Evolutionary conservation across 139 green algal species (phyloP), one percentile per base, ranked within the genome.

Genomic region (Tetradesmus obliquus): DNA sequence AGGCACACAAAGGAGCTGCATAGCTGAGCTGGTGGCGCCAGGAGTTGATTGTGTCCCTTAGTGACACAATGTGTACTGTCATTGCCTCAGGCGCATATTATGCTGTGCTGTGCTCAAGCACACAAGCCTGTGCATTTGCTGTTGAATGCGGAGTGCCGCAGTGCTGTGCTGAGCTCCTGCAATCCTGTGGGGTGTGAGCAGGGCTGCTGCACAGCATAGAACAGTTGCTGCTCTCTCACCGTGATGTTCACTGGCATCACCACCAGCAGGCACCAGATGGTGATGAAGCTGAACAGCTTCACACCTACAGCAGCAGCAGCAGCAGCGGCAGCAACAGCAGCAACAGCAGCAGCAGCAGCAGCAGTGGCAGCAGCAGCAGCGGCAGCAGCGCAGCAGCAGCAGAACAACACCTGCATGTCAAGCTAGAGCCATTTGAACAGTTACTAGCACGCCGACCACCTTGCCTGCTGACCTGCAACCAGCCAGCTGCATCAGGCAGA

Each of bases 161-260:
- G 72, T 81, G 22, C 7, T 32, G 22, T 81, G 19, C 20, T 81
- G 22, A 17, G 72, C 72, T 79, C 10, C 62, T 72, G 62, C 10
- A 72, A 12, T 72, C 10, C 62, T 72, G 62, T 15, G 10, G 1
- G 13, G 0, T 79, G 71, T 79, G 17, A n/a, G 71, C 71, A 45
- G 71, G 32, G 72, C 72, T 81, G 72, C 72, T 81, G 15, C 13
- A 22, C 71, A 45, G 71, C 71, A n/a, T 5, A 22, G 3, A 32
- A 32, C 2, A 17, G 19, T 81, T 3, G 22, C 72, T 24, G 71
- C 72, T 81, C 66, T n/a, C 94, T 90, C 85, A 95, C 94, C 87
- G 85, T 88, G 60, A 93, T 82, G 87, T 96, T 96, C 72, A 93
- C 92, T 15, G 94, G 94, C 71, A 96, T 91, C 1, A 96, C 90